Conservation (phyloP, 768 basidiomycete species). For the Suillus occidentalis region DNA sequence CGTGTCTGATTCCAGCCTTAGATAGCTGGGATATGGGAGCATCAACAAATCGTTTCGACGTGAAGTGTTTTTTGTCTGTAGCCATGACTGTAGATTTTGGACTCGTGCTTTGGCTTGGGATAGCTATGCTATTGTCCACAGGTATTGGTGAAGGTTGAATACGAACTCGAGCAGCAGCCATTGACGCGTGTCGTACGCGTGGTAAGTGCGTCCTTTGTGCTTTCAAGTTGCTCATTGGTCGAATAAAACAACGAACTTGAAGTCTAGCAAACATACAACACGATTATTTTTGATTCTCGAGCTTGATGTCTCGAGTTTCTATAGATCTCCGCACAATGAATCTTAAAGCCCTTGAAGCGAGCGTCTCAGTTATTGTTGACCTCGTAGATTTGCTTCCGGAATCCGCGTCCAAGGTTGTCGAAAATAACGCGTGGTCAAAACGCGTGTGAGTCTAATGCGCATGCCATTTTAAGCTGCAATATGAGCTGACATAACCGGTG, state of each 20-base stretch:
- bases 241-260: background rate
- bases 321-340: background rate
- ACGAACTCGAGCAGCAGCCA: background rate
- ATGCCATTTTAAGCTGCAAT: background rate
- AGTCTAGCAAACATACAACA: background rate
- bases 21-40: conserved; percentile 39
- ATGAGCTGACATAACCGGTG: background rate
- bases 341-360: background rate
- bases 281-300: background rate
- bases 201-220: background rate
- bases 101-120: background rate
- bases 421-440: background rate
- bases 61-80: conserved; percentile 28
- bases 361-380: background rate
- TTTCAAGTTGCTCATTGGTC: background rate
- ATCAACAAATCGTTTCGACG: conserved; percentile 27
- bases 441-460: background rate
- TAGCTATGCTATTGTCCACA: background rate
- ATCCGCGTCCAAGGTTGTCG: background rate
- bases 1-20: conserved; percentile 43
- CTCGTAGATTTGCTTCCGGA: background rate
- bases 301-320: background rate
- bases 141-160: background rate
- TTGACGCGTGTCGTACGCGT: background rate
- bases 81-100: background rate